These are phyloP conservation scores for Vitis rotundifolia DNA, from an alignment of 164 flowering plant species.

Conservation along the genomic window DNA sequence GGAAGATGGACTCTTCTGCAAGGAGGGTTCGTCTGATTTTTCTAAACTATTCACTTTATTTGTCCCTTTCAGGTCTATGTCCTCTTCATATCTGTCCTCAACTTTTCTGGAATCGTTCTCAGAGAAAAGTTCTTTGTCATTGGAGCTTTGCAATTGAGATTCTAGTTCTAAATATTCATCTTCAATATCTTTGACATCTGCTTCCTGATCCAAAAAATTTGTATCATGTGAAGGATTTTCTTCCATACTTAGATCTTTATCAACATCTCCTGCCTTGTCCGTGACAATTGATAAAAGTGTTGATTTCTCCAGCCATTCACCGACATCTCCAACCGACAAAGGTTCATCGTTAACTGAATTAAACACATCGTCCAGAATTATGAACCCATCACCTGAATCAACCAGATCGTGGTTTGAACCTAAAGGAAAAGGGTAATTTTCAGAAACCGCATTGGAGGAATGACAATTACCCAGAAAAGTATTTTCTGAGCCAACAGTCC, in stretches of 20 bases:
- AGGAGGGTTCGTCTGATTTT: constrained; percentile 12
- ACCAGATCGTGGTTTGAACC: not conserved
- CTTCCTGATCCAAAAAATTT: not conserved
- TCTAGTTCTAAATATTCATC: constrained; percentile 38
- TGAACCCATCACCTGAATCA: not conserved
- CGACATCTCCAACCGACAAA: not conserved
- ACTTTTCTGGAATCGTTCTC: not conserved
- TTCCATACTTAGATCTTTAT: not conserved
- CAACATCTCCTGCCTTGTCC: not conserved
- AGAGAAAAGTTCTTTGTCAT: not conserved
- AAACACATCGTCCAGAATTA: not conserved
- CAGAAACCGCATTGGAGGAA: not conserved
- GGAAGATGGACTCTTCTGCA: constrained; percentile 4
- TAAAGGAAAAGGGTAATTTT: not conserved
- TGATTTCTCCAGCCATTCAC: constrained; percentile 1
- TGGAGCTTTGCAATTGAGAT: not conserved
- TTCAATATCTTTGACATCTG: constrained; percentile 11
- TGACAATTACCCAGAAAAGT: constrained; percentile 1
- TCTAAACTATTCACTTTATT: not conserved
- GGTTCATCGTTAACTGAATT: not conserved
- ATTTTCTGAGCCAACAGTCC: not conserved
- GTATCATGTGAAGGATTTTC: not conserved
- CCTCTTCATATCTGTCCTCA: not conserved
- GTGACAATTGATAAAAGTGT: not conserved
- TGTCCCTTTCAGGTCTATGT: constrained; percentile 1